These are phyloP conservation scores for Clavaria fumosa DNA, from an alignment of 768 basidiomycete genomes.

Conservation along the genomic window DNA sequence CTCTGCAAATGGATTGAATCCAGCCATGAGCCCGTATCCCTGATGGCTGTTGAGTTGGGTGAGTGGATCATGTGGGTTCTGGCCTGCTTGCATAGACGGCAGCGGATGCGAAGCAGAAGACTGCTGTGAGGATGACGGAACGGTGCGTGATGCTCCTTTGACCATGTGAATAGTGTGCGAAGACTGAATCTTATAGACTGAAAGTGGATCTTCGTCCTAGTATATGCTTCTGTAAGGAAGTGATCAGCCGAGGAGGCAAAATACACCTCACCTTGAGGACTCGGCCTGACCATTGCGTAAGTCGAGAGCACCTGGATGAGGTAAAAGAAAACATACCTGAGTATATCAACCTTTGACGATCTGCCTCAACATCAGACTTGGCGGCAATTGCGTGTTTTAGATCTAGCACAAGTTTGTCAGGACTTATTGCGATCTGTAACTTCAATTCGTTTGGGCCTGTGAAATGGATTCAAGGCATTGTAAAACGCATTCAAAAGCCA, in stretches of 20 bases:
- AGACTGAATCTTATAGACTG: conserved; percentile 81
- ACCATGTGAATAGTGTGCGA: conserved; percentile 89
- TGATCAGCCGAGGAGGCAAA: too few relatives aligned
- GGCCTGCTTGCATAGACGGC: conserved; percentile 83
- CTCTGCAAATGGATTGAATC: conserved; percentile 83
- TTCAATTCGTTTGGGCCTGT: conserved; percentile 86
- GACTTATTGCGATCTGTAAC: conserved; percentile 67
- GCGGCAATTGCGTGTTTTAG: conserved; percentile 83
- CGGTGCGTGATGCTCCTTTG: conserved; percentile 56
- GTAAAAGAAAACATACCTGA: conserved; percentile 45
- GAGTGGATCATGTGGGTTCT: conserved; percentile 77
- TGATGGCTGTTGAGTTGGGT: conserved; percentile 67
- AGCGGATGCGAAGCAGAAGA: conserved; percentile 40
- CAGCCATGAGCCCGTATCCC: conserved; percentile 68
- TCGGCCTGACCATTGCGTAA: too few relatives aligned
- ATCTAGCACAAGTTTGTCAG: conserved; percentile 76
- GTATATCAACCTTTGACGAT: conserved; percentile 84
- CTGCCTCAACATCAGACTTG: conserved; percentile 74
- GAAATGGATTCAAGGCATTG: background rate
- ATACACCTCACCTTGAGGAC: too few relatives aligned
- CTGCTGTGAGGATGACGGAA: conserved; percentile 23
- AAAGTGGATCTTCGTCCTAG: conserved; percentile 71
- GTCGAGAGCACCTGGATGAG: too few relatives aligned
- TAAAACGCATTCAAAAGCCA: too few relatives aligned
- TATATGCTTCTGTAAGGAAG: too few relatives aligned